These are phyloP conservation scores for Pichia membranifaciens DNA, from an alignment of 805 yeast species.

Conservation along the genomic window DNA sequence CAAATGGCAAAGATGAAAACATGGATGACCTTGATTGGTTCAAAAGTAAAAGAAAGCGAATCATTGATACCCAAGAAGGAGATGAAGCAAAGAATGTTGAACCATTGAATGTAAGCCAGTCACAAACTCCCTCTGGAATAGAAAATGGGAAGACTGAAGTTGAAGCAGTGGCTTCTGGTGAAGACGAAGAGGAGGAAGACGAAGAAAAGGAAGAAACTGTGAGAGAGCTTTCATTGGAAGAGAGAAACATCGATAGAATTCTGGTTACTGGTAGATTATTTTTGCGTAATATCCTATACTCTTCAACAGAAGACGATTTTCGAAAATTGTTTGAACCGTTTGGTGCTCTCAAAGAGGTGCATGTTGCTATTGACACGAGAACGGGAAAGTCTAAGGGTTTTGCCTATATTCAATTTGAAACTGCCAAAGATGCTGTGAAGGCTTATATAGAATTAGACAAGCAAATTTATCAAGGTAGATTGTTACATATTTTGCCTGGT, in stretches of 20 bases:
- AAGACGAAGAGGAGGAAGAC: not conserved
- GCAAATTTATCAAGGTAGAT: conserved; percentile 88
- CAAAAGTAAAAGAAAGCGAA: conserved; percentile 64
- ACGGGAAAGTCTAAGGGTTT: conserved; percentile 90
- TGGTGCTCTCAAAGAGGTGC: conserved; percentile 83
- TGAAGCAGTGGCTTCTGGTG: not conserved
- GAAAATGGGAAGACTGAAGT: conserved; percentile 12
- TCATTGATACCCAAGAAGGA: conserved; percentile 42
- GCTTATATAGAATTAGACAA: conserved; percentile 78
- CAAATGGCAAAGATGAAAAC: conserved; percentile 29
- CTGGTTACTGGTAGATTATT: conserved; percentile 74
- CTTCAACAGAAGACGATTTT: conserved; percentile 77
- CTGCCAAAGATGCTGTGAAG: conserved; percentile 62
- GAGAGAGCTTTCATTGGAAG: conserved; percentile 35
- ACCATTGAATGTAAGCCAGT: not conserved
- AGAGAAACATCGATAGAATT: conserved; percentile 45
- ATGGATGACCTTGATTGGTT: conserved; percentile 87
- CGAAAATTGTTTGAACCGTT: conserved; percentile 52
- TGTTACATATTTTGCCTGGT: conserved; percentile 84
- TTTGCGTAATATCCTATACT: conserved; percentile 76
- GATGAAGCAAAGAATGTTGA: conserved; percentile 7
- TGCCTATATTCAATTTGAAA: conserved; percentile 73
- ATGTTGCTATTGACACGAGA: conserved; percentile 84
- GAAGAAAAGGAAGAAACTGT: conserved; percentile 9
- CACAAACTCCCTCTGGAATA: conserved; percentile 11